Percentiles rank a stretch among this genome's conserved stretches.
These are phyloP conservation scores for Neonectria sp. DNA, from an alignment of 2,329 filamentous ascomycete genomes.

Conservation along the genomic window DNA sequence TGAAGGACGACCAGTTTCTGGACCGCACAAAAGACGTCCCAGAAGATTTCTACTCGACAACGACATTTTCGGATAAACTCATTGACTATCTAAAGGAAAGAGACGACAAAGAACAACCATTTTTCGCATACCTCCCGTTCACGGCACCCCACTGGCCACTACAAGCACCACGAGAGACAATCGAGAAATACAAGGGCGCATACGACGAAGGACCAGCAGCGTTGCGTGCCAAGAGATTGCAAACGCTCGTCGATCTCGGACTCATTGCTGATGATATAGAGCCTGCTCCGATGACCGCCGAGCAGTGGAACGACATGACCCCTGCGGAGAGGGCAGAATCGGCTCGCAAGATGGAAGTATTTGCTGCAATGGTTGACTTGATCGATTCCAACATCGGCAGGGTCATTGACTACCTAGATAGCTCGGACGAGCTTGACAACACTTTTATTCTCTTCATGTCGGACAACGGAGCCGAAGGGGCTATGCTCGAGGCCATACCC, in stretches of 20 bases:
- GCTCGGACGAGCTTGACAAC: constrained; percentile 10
- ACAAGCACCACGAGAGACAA: background rate
- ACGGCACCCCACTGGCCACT: constrained; percentile 19
- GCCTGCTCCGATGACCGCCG: constrained; percentile 23
- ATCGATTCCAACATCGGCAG: constrained; percentile 69
- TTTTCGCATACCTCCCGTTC: constrained; percentile 62
- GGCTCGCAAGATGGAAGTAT: constrained; percentile 59
- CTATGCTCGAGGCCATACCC: constrained; percentile 70
- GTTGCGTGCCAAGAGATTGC: constrained; percentile 54
- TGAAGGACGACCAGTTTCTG: constrained; percentile 56
- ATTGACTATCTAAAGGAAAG: constrained; percentile 54
- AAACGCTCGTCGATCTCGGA: constrained; percentile 59
- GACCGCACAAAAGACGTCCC: constrained; percentile 59
- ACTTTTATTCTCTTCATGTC: constrained; percentile 26
- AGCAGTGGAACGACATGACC: constrained; percentile 34
- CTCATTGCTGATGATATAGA: constrained; percentile 53
- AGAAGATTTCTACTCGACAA: constrained; percentile 67
- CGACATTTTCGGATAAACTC: constrained; percentile 67
- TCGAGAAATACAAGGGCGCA: constrained; percentile 43
- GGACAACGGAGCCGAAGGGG: constrained; percentile 75
- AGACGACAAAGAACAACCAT: constrained; percentile 48
- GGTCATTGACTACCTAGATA: constrained; percentile 59
- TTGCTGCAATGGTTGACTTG: constrained; percentile 70
- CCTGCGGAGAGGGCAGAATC: constrained; percentile 33
- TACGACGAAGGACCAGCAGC: constrained; percentile 49